Conservation (phyloP, 2,329 filamentous ascomycete species). For the Fusarium mangiferae region DNA sequence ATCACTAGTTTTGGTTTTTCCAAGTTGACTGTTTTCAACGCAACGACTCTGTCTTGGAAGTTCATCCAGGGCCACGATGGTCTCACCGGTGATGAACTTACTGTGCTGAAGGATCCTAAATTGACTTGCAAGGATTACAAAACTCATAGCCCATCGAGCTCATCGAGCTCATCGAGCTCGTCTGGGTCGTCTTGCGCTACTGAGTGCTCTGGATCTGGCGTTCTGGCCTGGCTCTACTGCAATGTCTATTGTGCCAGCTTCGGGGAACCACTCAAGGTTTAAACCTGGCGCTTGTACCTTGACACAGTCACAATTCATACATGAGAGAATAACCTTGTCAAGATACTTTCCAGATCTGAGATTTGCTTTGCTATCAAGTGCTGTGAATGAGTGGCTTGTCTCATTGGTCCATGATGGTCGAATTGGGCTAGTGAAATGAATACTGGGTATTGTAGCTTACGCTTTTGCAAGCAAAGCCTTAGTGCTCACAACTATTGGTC, state of each 20-base stretch:
- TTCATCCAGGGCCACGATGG: neutral
- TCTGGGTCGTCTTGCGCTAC: neutral
- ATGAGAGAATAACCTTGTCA: no score
- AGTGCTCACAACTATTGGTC: no score
- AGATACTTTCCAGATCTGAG: no score
- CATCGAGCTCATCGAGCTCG: rapidly evolving
- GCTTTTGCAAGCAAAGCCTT: no score
- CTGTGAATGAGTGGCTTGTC: no score
- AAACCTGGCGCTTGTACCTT: no score
- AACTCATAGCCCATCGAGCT: rapidly evolving
- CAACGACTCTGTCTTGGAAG: neutral
- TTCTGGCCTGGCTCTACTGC: neutral
- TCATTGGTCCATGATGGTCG: no score
- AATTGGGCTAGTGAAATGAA: no score
- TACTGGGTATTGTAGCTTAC: no score
- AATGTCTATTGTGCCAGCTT: neutral
- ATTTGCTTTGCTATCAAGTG: no score
- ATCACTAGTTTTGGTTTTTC: neutral
- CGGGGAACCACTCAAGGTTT: neutral
- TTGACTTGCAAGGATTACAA: neutral
- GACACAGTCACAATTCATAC: neutral
- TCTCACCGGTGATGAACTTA: rapidly evolving
- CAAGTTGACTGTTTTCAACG: neutral
- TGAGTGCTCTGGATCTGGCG: neutral
- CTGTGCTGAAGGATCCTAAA: neutral